Percentiles rank a stretch among this genome's conserved stretches.
Evolutionary conservation across 371 early-diverging fungal species (phyloP).

Genomic region (Syncephalastrum racemosum): DNA sequence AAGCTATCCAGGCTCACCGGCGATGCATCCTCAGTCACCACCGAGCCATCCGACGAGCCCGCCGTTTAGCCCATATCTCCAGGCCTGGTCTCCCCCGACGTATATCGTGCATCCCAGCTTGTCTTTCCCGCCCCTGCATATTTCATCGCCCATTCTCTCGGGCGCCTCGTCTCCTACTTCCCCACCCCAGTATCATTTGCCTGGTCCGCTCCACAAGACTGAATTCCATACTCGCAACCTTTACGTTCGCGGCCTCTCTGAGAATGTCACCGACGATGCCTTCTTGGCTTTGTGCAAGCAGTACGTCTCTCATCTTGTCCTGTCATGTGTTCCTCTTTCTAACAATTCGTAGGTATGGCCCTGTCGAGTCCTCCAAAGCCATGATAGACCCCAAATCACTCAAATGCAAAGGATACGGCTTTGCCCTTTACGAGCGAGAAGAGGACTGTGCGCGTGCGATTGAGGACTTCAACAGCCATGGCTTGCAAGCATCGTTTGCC

Average conservation of each 20-base stretch:
- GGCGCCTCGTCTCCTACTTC: slow-evolving; percentile 29
- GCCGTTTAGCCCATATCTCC: slow-evolving; percentile 41
- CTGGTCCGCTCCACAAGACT: slow-evolving; percentile 19
- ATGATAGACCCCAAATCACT: slow-evolving; percentile 78
- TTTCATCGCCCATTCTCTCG: slow-evolving; percentile 38
- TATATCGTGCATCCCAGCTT: slow-evolving; percentile 35
- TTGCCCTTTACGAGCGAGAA: slow-evolving; percentile 81
- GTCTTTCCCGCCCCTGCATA: slow-evolving; percentile 40
- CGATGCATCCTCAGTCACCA: slow-evolving; percentile 45
- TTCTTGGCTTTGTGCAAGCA: slow-evolving; percentile 63
- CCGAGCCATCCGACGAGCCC: slow-evolving; percentile 46
- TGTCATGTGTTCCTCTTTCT: background rate
- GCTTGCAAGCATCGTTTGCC: slow-evolving; percentile 77
- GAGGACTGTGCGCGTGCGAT: slow-evolving; percentile 69
- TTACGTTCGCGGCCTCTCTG: slow-evolving; percentile 78
- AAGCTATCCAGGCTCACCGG: slow-evolving; percentile 45
- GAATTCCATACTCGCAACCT: slow-evolving; percentile 59
- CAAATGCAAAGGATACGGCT: slow-evolving; percentile 90
- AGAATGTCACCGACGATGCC: slow-evolving; percentile 68
- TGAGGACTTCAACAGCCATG: slow-evolving; percentile 58
- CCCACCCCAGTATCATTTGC: slow-evolving; percentile 21
- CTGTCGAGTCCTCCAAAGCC: slow-evolving; percentile 78
- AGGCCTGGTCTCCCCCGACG: slow-evolving; percentile 21
- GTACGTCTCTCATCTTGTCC: background rate
- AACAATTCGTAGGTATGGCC: slow-evolving; percentile 61